Evolutionary conservation across 305 asterid genomes (phyloP), one percentile per base, ranked within the genome.

Genomic region (Fraxinus angustifolia): DNA sequence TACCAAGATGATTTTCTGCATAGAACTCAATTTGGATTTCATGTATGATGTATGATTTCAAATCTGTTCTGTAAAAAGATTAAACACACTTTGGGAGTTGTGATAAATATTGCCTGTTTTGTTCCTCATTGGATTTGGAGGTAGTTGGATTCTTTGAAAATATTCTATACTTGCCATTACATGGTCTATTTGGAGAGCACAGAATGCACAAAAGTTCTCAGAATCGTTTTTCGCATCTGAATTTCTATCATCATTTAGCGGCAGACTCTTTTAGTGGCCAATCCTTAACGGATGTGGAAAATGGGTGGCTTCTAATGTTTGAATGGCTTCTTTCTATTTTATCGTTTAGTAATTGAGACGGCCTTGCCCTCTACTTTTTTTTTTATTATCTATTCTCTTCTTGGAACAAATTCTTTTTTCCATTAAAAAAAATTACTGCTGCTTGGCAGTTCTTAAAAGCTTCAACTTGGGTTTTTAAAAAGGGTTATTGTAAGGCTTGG

Each of bases 1-100:
- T 77, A 26, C 81, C 82, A 38, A 53, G 71, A 30, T 83, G 21
- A 75, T 60, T 45, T 73, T 36, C 23, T 60, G 45, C 75, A 12
- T 72, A 78, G 68, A 26, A 33, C 62, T 38, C 45, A 84, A 35
- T 58, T 8, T 36, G 31, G 19, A 68, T 28, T 56, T 30, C n/a
- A 11, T 50, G 8, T 75, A 72, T 53, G 60, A 75, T 60, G 68
- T 12, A 80, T 12, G 8, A 74, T 36, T 40, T 62, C 31, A 48
- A 31, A 14, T 73, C 56, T 30, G 68, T 62, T 56, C 31, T 60
- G 48, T 31, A 6, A 35, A 71, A 16, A 68, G 74, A 68, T 21
- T 68, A 68, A 30, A 30, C 74, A 68, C 14, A 11, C 70, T 21
- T 8, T 21, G 28, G 12, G 36, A 67, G 11, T 67, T 11, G 3